These are phyloP conservation scores for Hymenoscyphus infarciens DNA, from an alignment of 2,329 filamentous ascomycete genomes.

Conservation along the genomic window DNA sequence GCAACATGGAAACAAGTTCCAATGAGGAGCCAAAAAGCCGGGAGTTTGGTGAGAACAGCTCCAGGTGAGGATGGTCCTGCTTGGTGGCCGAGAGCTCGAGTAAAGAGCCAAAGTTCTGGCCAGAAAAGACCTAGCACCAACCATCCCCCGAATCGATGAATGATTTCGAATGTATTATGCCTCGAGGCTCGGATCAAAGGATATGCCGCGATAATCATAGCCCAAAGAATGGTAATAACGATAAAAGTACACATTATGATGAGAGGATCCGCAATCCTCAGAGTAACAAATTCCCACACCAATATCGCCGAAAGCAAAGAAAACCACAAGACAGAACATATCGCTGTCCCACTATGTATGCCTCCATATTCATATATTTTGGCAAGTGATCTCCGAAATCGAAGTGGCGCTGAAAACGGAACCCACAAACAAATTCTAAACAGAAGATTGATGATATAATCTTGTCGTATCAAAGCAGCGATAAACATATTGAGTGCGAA, in stretches of 20 bases:
- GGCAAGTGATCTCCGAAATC: slow-evolving; percentile 44
- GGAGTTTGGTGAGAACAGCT: slow-evolving; percentile 27
- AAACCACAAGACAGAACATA: slow-evolving; percentile 49
- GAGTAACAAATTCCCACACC: slow-evolving; percentile 22
- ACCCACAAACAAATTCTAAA: slow-evolving; percentile 46
- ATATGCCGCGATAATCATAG: slow-evolving; percentile 48
- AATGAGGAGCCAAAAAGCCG: slow-evolving; percentile 54
- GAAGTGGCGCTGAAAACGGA: slow-evolving; percentile 45
- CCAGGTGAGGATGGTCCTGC: slow-evolving; percentile 33
- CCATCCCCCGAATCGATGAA: slow-evolving; percentile 57
- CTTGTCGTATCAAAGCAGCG: slow-evolving; percentile 51
- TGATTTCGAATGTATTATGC: slow-evolving; percentile 55
- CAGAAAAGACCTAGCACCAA: slow-evolving; percentile 48
- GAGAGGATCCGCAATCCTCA: slow-evolving; percentile 20
- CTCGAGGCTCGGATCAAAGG: slow-evolving; percentile 46
- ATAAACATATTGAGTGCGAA: slow-evolving; percentile 44
- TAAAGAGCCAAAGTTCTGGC: slow-evolving; percentile 43
- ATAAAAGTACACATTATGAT: slow-evolving; percentile 24
- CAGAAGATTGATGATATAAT: slow-evolving; percentile 49
- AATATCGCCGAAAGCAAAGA: slow-evolving; percentile 36
- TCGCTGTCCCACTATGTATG: slow-evolving; percentile 49
- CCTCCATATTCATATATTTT: slow-evolving; percentile 53
- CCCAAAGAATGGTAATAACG: slow-evolving; percentile 43
- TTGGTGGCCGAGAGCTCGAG: slow-evolving; percentile 23
- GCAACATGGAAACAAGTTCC: slow-evolving; percentile 48